Conservation (phyloP, 2,329 filamentous ascomycete species). For the Monilinia vaccinii-corymbosi region DNA sequence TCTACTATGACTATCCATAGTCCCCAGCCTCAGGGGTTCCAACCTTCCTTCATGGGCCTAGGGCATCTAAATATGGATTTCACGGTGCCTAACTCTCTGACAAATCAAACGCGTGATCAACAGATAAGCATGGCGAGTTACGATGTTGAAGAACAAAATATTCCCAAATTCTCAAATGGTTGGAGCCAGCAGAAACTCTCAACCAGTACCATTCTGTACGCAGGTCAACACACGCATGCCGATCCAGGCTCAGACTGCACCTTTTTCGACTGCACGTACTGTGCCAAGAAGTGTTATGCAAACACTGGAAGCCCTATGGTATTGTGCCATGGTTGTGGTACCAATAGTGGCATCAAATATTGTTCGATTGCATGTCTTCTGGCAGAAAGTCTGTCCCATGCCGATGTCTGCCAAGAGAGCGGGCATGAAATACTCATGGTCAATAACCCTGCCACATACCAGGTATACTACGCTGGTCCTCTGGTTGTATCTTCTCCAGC, state of each 20-base stretch:
- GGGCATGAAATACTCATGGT: not conserved
- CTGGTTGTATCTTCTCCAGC: not conserved
- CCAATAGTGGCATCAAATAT: conserved; percentile 15
- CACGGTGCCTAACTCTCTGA: too few species aligned
- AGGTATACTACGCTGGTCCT: not conserved
- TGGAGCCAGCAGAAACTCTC: conserved; percentile 1
- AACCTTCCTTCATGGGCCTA: not conserved
- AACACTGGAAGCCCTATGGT: conserved; percentile 10
- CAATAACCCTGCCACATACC: conserved; percentile 1
- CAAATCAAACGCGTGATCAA: not conserved
- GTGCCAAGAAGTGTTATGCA: not conserved
- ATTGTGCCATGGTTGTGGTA: conserved; percentile 22
- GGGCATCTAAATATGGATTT: not conserved
- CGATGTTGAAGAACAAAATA: not conserved
- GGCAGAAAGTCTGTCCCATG: conserved; percentile 19
- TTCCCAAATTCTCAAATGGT: not conserved
- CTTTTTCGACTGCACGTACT: conserved; percentile 11
- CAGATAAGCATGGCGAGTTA: not conserved
- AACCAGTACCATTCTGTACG: not conserved
- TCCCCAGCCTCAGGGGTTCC: not conserved
- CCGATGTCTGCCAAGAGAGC: conserved; percentile 12
- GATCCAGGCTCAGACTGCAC: not conserved
- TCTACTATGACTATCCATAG: not conserved
- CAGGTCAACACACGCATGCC: not conserved
- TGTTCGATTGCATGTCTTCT: conserved; percentile 24